These are phyloP conservation scores for Kodamaea neixiangensis DNA, from an alignment of 805 yeast genomes.

Conservation along the genomic window DNA sequence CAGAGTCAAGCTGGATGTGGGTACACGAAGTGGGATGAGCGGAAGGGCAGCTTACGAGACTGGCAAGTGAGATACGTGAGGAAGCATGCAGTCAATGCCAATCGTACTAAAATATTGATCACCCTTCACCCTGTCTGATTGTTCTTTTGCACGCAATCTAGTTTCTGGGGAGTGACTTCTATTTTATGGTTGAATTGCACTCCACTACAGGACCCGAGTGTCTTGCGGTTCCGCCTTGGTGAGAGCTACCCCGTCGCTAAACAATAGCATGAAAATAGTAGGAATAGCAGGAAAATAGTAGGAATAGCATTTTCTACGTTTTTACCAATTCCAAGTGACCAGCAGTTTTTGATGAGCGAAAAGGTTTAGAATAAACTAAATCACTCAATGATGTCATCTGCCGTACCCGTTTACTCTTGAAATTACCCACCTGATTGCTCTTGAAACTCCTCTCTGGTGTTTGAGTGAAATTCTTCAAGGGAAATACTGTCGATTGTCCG, in stretches of 20 bases:
- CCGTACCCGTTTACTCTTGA: neutral
- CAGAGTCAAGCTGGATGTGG: neutral
- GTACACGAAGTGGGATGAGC: neutral
- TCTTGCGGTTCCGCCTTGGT: neutral
- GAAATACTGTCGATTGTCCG: neutral
- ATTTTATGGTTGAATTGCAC: neutral
- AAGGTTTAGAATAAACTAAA: neutral
- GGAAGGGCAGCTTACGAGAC: neutral
- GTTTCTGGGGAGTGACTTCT: neutral
- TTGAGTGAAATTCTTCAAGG: neutral
- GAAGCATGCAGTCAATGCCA: neutral
- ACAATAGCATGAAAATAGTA: neutral
- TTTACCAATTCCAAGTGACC: neutral
- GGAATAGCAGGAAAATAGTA: neutral
- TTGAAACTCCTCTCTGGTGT: neutral
- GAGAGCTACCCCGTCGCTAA: neutral
- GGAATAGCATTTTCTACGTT: neutral
- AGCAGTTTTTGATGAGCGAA: neutral
- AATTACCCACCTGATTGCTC: too few species aligned
- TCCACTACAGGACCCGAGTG: neutral
- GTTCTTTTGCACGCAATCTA: neutral
- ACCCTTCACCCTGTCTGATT: neutral
- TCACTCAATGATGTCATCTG: neutral
- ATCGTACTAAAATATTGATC: neutral
- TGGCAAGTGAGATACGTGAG: neutral